Conservation (phyloP, 208 protist species). For the Trypanosoma congolense region DNA sequence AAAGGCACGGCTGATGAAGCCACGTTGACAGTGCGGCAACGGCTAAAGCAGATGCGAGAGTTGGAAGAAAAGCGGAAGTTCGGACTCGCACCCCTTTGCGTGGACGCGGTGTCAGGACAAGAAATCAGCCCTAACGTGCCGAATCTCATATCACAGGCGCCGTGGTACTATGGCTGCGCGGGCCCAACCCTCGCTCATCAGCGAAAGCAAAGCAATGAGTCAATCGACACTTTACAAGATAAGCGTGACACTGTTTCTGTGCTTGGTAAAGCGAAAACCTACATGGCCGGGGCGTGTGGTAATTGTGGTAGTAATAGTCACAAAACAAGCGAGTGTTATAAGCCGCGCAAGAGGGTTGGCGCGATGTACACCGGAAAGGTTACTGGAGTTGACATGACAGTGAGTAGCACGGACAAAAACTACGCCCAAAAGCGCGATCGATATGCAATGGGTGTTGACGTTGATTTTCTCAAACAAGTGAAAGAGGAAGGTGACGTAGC, state of each 20-base stretch:
- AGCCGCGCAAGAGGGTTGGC: conserved; percentile 78
- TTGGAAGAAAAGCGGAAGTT: conserved; percentile 86
- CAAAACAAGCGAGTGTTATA: conserved; percentile 92
- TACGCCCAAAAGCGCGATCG: conserved; percentile 78
- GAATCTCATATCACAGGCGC: conserved; percentile 96
- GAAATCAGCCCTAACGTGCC: conserved; percentile 99
- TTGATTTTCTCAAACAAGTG: conserved; percentile 50
- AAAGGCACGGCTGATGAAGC: conserved; percentile 12
- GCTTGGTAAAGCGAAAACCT: conserved; percentile 76
- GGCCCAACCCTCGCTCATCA: conserved; percentile 92
- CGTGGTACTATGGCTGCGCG: conserved; percentile 90
- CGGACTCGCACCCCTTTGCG: conserved; percentile 73
- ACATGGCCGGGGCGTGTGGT: conserved; percentile 95
- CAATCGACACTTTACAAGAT: conserved; percentile 35
- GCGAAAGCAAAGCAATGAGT: conserved; percentile 28
- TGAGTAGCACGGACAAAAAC: conserved; percentile 20
- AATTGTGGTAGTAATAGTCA: conserved; percentile 99
- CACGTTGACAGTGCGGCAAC: conserved; percentile 54
- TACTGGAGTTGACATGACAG: conserved; percentile 49
- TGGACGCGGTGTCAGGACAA: conserved; percentile 68
- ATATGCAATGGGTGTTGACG: conserved; percentile 49
- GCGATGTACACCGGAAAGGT: conserved; percentile 63
- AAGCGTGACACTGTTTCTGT: conserved; percentile 33
- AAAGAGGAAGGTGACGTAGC: conserved; percentile 8
- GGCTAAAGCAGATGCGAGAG: conserved; percentile 71